phyloP scores from a whole-genome alignment of 805 yeast genomes.

The Pichia insulana region DNA sequence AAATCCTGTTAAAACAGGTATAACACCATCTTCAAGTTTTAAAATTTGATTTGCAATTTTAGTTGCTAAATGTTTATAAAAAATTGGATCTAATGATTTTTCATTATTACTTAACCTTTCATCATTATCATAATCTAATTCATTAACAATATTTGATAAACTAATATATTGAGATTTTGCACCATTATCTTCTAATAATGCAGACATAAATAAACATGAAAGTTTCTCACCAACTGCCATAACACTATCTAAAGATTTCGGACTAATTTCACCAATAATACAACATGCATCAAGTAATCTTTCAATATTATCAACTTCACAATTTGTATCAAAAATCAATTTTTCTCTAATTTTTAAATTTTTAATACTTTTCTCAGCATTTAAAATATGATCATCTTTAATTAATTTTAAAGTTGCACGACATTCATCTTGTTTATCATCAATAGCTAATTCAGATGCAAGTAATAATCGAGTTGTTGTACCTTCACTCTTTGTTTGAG shows the following conservation, averaged over 20 bases:
- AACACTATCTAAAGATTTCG: constrained; percentile 80
- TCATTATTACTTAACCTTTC: constrained; percentile 16
- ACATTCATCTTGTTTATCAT: constrained; percentile 45
- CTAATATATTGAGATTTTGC: constrained; percentile 71
- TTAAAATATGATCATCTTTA: constrained; percentile 67
- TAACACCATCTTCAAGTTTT: constrained; percentile 32
- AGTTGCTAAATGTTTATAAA: constrained; percentile 48
- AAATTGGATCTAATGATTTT: constrained; percentile 46
- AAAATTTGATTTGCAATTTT: constrained; percentile 43
- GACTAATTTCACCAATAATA: constrained; percentile 83
- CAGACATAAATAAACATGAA: constrained; percentile 82
- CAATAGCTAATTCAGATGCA: constrained; percentile 75
- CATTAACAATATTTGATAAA: constrained; percentile 52
- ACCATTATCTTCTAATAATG: constrained; percentile 78
- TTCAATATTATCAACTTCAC: constrained; percentile 59
- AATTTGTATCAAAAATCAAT: constrained; percentile 50
- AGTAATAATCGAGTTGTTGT: constrained; percentile 79
- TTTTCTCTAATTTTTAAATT: constrained; percentile 36
- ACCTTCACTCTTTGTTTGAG: constrained; percentile 87
- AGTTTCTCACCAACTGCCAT: constrained; percentile 93
- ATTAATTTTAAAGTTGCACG: constrained; percentile 53
- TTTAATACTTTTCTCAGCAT: constrained; percentile 51
- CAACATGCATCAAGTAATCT: constrained; percentile 79
- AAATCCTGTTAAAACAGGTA: constrained; percentile 93
- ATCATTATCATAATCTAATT: constrained; percentile 32